Base-by-base conservation (phyloP, 768 basidiomycete species). In the Macrolepiota fuliginosa region DNA sequence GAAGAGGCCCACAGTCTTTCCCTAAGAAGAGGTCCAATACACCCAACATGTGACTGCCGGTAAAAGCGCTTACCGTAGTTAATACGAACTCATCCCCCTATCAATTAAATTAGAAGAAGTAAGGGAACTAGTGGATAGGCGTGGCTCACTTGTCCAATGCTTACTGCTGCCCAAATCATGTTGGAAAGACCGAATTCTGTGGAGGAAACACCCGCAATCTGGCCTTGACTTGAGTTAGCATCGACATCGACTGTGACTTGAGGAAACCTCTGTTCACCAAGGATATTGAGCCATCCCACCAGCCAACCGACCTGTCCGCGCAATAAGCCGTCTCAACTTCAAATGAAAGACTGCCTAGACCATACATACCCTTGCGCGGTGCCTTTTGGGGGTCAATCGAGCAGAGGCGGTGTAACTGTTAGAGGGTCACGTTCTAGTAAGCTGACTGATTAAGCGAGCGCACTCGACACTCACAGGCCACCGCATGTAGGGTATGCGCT, bases 191-290 rank as follows among this genome's bases (percentile, higher is more conserved):
- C 92, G 68, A 92, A 94, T 71, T 94, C 91, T 0, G 91, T 94
- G 1, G 90, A 93, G 6, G 92, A 89, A 53, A 94, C 79, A 29
- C 93, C 93, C 12, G 92, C 91, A 59, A 92, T 84, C 73, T 94
- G 92, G 37, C 91, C 87, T 84, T 64, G 19, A 42, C 40, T 42
- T 13, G 5, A 5, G 3, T 32, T 32, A 32, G 9, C 15, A 9
- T n/a, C 15, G 13, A 9, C 40, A 42, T 42, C 13, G 15, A 7
- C 40, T 42, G 4, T 42, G 15, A 15, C 12, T 42, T 6, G 40
- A 42, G 40, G 12, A 42, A 42, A 13, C 7, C 40, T 42, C 40
- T 19, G 17, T 27, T 9, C 27, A 66, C 13, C 63, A 47, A 46
- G 54, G 24, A 42, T 15, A 42, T 42, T 42, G 22, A 49, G 47